Percentiles rank a stretch among this genome's conserved stretches.
These are phyloP conservation scores for Ilyonectria robusta DNA, from an alignment of 2,329 filamentous ascomycete species.

Conservation along the genomic window DNA sequence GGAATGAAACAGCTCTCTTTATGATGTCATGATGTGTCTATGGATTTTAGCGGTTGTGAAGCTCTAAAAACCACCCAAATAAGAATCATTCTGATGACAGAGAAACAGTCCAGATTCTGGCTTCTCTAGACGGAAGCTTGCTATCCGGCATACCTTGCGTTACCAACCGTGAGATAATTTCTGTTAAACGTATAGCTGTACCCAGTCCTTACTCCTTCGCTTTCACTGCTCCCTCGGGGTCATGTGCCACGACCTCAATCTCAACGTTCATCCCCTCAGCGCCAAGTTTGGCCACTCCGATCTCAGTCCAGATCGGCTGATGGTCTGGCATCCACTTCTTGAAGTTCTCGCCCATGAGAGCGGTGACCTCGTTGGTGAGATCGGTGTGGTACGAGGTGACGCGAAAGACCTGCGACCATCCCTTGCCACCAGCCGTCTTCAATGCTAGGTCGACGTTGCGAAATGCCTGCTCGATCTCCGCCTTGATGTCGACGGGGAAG, in stretches of 20 bases:
- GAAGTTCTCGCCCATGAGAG: constrained; percentile 60
- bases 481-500: constrained; percentile 54
- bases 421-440: constrained; percentile 65
- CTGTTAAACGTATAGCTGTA: not conserved
- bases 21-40: too few species aligned
- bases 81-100: too few species aligned
- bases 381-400: constrained; percentile 61
- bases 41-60: too few species aligned
- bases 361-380: constrained; percentile 55
- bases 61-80: too few species aligned
- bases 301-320: constrained; percentile 64
- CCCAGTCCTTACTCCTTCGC: not conserved
- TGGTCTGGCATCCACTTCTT: constrained; percentile 65
- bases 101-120: too few species aligned
- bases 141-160: too few species aligned
- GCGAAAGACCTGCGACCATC: constrained; percentile 66
- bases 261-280: constrained; percentile 66
- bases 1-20: too few species aligned
- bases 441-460: constrained; percentile 66
- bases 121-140: too few species aligned
- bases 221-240: constrained; percentile 28
- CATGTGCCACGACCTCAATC: constrained; percentile 65
- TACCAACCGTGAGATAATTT: too few species aligned
- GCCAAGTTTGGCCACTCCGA: constrained; percentile 64
- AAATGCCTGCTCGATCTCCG: constrained; percentile 66